Percentiles rank a stretch among this genome's conserved stretches.
Evolutionary conservation across 768 basidiomycete genomes (phyloP).

Genomic region (Hydnomerulius pinastri): DNA sequence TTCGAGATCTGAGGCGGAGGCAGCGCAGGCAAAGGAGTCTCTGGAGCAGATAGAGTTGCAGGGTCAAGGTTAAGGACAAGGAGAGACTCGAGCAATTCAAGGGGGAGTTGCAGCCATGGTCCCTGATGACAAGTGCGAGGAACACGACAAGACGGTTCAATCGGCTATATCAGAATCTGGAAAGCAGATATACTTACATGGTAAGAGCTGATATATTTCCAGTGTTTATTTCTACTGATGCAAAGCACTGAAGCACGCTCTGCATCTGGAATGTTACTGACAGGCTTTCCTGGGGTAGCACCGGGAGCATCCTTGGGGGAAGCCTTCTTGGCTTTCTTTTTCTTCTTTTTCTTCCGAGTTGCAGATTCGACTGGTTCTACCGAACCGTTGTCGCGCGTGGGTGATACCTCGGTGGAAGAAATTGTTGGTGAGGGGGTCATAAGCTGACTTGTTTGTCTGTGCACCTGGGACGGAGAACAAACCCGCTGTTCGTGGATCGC

Average conservation of each 20-base stretch:
- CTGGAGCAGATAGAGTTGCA: constrained; percentile 53
- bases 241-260: constrained; percentile 68
- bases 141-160: neutral
- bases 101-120: constrained; percentile 87
- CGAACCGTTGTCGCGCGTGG: constrained; percentile 10
- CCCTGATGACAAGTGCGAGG: constrained; percentile 49
- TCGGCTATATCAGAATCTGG: neutral
- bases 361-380: constrained; percentile 27
- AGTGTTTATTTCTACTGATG: constrained; percentile 92
- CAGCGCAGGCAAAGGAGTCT: constrained; percentile 40
- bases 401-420: constrained; percentile 26
- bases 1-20: constrained; percentile 28
- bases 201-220: constrained; percentile 91
- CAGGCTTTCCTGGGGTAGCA: constrained; percentile 31
- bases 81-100: constrained; percentile 83
- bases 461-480: neutral
- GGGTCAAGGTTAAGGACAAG: constrained; percentile 79
- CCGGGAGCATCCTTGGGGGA: constrained; percentile 41
- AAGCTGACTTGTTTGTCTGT: neutral
- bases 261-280: constrained; percentile 40
- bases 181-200: constrained; percentile 56
- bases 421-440: constrained; percentile 17
- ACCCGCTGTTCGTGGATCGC: neutral
- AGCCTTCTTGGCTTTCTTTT: constrained; percentile 60
- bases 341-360: constrained; percentile 69